Evolutionary conservation across 176 grass and related monocot species (phyloP).

Genomic region (Cenchrus fungigraminus): DNA sequence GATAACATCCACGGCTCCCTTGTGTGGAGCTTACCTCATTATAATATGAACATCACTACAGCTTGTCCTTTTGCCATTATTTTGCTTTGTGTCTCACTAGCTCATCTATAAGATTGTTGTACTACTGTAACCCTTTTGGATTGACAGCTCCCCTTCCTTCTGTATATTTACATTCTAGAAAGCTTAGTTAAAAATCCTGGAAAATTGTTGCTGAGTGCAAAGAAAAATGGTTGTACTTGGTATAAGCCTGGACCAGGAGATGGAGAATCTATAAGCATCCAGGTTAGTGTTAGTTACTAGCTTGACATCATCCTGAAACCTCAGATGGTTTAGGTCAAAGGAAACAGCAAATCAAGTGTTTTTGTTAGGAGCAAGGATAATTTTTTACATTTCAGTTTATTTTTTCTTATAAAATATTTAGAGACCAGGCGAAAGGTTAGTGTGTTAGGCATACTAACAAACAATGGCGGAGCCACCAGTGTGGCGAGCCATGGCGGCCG

Average conservation of each 20-base stretch:
- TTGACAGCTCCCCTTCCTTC: conserved; percentile 71
- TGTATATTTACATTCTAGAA: conserved; percentile 26
- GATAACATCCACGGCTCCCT: no score
- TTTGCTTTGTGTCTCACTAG: conserved; percentile 30
- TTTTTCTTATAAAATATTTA: not conserved
- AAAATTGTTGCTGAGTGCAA: not conserved
- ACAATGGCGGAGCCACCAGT: no score
- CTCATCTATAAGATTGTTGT: conserved; percentile 64
- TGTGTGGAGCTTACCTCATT: no score
- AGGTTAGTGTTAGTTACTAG: conserved; percentile 51
- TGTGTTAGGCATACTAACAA: not conserved
- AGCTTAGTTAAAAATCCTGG: not conserved
- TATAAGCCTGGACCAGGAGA: conserved; percentile 77
- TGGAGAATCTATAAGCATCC: conserved; percentile 72
- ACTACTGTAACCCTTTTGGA: conserved; percentile 62
- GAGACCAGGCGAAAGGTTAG: not conserved
- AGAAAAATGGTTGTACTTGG: conserved; percentile 38
- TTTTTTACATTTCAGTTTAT: not conserved
- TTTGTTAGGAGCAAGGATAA: not conserved
- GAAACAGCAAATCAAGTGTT: not conserved
- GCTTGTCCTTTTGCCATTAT: no score
- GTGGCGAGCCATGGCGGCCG: no score
- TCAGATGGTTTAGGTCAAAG: not conserved
- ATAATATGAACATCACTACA: no score
- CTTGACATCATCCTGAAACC: conserved; percentile 73